These are phyloP conservation scores for Castanopsis chinensis DNA, from an alignment of 306 rosid species.

Conservation along the genomic window DNA sequence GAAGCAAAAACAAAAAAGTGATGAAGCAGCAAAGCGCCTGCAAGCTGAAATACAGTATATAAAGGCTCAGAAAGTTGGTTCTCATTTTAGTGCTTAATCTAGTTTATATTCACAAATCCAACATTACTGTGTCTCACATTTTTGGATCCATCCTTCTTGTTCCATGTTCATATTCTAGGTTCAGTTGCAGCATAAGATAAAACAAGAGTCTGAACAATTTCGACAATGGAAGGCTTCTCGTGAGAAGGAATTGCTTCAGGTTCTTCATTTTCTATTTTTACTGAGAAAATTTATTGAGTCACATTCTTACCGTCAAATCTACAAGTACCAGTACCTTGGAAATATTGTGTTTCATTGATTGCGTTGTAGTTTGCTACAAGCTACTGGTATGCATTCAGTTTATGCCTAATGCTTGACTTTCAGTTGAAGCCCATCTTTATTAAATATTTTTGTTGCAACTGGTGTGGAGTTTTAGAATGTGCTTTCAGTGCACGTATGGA, in stretches of 20 bases:
- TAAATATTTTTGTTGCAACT: neutral
- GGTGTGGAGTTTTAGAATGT: neutral
- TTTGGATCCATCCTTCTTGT: constrained; percentile 15
- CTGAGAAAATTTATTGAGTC: neutral
- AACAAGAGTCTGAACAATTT: constrained; percentile 80
- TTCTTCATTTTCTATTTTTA: constrained; percentile 25
- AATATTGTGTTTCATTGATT: neutral
- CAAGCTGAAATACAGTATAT: constrained; percentile 80
- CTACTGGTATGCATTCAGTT: neutral
- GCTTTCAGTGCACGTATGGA: neutral
- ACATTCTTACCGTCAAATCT: neutral
- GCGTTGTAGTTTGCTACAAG: neutral
- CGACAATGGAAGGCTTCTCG: constrained; percentile 82
- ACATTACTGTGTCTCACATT: neutral
- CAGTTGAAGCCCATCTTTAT: constrained; percentile 1
- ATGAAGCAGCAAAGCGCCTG: constrained; percentile 71
- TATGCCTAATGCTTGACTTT: neutral
- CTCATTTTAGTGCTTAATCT: constrained; percentile 10
- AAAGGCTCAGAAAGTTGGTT: constrained; percentile 69
- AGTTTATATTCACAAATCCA: neutral
- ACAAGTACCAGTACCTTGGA: neutral
- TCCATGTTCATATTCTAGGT: constrained; percentile 43
- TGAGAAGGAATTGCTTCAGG: constrained; percentile 84
- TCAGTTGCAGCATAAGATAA: constrained; percentile 77
- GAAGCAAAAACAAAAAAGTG: constrained; percentile 79